Base-by-base conservation (phyloP, 805 yeast species). In the Torulaspora maleeae region DNA sequence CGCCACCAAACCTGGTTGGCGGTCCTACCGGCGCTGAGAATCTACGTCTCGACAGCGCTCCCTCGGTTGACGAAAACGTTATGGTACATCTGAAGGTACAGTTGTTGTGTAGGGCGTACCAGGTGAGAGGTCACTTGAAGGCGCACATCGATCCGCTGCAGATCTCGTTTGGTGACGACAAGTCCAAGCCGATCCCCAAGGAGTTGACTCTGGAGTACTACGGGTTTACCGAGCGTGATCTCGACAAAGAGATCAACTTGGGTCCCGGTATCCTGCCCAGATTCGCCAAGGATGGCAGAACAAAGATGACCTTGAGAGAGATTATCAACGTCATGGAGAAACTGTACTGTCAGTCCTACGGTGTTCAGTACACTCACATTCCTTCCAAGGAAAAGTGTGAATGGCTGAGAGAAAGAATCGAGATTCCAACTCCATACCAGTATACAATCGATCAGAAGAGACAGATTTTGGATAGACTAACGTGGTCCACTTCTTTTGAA, bases 191-290 rank as follows among this genome's bases (percentile, higher is more conserved):
- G 13, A 52, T 76, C 36, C 97, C 99, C 52, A 81, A 76, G 62
- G 99, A 93, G 72, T 76, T 93, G 64, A 87, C 96, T 39, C 73
- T 89, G 50, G 97, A 89, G 54, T 86, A 86, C 72, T 93, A 93
- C 66, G 95, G 93, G 27, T 91, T 91, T 75, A 75, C 90, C 38
- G 91, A 86, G 48, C 79, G 82, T 42, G 99, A 93, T 67, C 70
- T 93, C 59, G 80, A 83, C 59, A 83, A 78, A 63, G 83, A 80
- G 63, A 85, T 91, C 71, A 83, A 89, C 46, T 77, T 93, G 54
- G 99, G 99, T 46, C 98, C 99, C 34, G 99, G 99, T 69, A 91
- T 93, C 58, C 73, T 93, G 63, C 97, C 97, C 43, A 79, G 95
- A 67, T 93, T 89, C 64, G 87, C 88, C 45, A 77, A 72, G 48